Evolutionary conservation across 140 eudicot species (phyloP), one percentile per base, ranked within the genome.

Genomic region (Cichorium intybus): DNA sequence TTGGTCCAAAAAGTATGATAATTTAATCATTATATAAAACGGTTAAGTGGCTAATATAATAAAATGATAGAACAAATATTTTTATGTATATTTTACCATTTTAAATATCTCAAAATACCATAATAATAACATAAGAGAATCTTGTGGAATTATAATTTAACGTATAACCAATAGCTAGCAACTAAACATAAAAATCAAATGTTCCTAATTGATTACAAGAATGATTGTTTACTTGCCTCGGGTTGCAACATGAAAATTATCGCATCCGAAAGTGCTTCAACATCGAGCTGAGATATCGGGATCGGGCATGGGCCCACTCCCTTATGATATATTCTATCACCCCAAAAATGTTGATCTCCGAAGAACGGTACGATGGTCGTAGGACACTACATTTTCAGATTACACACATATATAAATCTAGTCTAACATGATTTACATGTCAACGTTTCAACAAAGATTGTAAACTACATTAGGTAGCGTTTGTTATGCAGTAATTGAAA

Each of bases 281-380:
- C 85, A 12, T 55, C 83, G 66, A 93, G 81, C 72, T 83, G 76
- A 43, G 84, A 77, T 52, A 93, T 85, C 29, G 97, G 99, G 22
- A 93, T 93, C 2, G 99, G 99, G 29, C 82, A 69, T 12, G 99
- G 99, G 16, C 99, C 99, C 46, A 93, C 71, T 53, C 95, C 97
- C 66, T 70, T 79, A 66, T 88, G 84, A 81, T 83, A 70, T 41
- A 88, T 80, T 71, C 85, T 93, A 70, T 93, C 93, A 5, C 93
- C 99, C 99, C 99, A 93, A 77, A 93, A 88, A 74, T 83, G 83
- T 66, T 93, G 99, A 79, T 93, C 99, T 53, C 99, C 99, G 9
- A 85, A 93, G 73, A 85, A 93, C 7, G 99, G 99, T 15, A 93
- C 93, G 29, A 93, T 80, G 15, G 95, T 83, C 29, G 99, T 93